Evolutionary conservation across 2,329 filamentous ascomycete genomes (phyloP).

Genomic region (Purpureocillium takamizusanense): DNA sequence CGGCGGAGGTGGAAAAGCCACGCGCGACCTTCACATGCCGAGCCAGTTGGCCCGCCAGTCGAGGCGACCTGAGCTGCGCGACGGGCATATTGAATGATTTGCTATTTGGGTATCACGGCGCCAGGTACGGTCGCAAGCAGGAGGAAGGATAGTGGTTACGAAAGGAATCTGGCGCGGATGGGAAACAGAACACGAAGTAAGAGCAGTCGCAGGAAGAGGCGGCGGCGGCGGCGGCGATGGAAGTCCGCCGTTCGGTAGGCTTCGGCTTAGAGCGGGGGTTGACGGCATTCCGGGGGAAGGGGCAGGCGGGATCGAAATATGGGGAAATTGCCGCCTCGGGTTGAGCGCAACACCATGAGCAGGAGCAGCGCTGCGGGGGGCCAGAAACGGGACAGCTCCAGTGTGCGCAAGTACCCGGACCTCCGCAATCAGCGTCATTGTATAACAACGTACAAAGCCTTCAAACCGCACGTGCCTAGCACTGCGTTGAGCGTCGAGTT

Average conservation of each 20-base stretch:
- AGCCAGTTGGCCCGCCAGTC: conserved; percentile 24
- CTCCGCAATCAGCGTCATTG: too few species aligned
- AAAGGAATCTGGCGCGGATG: too few species aligned
- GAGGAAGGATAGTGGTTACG: not conserved
- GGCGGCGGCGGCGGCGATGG: conserved; percentile 2
- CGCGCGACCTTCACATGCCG: conserved; percentile 32
- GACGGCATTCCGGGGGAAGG: conserved; percentile 1
- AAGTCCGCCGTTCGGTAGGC: conserved; percentile 20
- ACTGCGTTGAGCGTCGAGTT: too few species aligned
- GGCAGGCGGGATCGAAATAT: not conserved
- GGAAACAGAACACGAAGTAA: too few species aligned
- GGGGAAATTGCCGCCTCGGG: too few species aligned
- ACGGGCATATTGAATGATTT: conserved; percentile 19
- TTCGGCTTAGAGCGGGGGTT: conserved; percentile 27
- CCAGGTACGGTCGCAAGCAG: not conserved
- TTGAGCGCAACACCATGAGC: too few species aligned
- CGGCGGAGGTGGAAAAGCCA: conserved; percentile 35
- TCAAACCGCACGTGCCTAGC: too few species aligned
- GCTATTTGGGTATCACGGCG: not conserved
- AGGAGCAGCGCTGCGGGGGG: too few species aligned
- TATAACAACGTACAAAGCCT: too few species aligned
- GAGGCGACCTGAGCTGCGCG: conserved; percentile 23
- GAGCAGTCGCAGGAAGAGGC: conserved; percentile 2
- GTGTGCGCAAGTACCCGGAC: too few species aligned
- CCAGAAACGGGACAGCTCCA: too few species aligned